phyloP scores from a whole-genome alignment of 306 rosid species.

The Vicia faba region DNA sequence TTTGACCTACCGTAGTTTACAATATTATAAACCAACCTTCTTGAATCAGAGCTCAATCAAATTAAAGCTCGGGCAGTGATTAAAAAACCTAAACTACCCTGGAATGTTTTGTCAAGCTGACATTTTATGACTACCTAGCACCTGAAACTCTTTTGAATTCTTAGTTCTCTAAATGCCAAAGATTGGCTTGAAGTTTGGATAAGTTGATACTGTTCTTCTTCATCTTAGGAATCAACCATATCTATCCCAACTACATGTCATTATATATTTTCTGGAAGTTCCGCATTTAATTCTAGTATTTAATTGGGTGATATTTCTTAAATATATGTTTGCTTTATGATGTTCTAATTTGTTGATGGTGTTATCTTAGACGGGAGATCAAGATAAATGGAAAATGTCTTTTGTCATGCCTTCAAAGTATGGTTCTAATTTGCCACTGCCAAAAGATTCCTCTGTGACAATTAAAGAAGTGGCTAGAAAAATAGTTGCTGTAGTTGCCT shows the following conservation, averaged over 20 bases:
- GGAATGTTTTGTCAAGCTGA: constrained; percentile 12
- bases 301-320: constrained; percentile 15
- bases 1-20: constrained; percentile 27
- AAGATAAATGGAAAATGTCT: constrained; percentile 87
- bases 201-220: constrained; percentile 23
- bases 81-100: constrained; percentile 10
- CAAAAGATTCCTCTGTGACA: constrained; percentile 79
- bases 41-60: constrained; percentile 7
- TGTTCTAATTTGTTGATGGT: constrained; percentile 30
- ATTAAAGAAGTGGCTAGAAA: constrained; percentile 76
- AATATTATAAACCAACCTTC: constrained; percentile 9
- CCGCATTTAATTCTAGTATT: neutral
- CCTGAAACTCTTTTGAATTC: constrained; percentile 11
- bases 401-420: constrained; percentile 91
- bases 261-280: constrained; percentile 27
- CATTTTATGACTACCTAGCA: constrained; percentile 3
- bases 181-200: constrained; percentile 27
- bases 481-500: constrained; percentile 75
- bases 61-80: constrained; percentile 27
- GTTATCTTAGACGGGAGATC: constrained; percentile 59
- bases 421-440: constrained; percentile 73
- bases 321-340: constrained; percentile 13
- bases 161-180: neutral
- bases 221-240: constrained; percentile 13
- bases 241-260: neutral